phyloP scores from a whole-genome alignment of 2,329 filamentous ascomycete species.

The Zasmidium angulare region DNA sequence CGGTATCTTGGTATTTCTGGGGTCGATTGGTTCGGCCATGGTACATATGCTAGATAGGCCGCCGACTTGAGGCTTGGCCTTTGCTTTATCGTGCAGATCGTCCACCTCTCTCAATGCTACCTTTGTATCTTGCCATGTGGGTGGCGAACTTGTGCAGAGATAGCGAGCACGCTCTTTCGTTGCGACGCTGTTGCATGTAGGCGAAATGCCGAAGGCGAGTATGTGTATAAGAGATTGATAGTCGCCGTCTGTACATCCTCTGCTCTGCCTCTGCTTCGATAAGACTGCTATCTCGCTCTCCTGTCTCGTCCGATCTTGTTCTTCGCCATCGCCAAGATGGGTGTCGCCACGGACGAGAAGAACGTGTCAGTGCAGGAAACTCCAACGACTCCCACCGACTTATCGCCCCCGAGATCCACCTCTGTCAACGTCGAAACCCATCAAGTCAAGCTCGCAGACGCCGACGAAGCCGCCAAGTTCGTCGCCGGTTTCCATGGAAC shows the following conservation, averaged over 20 bases:
- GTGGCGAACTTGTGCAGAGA: neutral
- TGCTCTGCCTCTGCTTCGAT: too few species aligned
- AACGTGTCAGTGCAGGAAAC: neutral
- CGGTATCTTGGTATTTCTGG: neutral
- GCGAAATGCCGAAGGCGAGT: neutral
- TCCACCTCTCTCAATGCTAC: neutral
- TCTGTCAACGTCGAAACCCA: slow-evolving; percentile 7
- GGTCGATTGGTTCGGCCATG: neutral
- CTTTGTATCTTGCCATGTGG: too few species aligned
- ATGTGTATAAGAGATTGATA: neutral
- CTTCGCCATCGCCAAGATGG: neutral
- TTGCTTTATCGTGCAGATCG: neutral
- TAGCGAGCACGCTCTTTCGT: neutral
- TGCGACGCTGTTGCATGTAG: neutral
- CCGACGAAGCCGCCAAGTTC: slow-evolving; percentile 8
- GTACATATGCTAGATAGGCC: neutral
- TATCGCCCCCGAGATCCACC: neutral
- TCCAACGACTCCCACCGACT: neutral
- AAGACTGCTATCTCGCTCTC: too few species aligned
- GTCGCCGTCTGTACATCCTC: too few species aligned
- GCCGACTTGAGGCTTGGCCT: neutral
- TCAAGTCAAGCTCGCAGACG: slow-evolving; percentile 10
- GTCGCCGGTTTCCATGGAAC: slow-evolving; percentile 7
- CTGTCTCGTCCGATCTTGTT: too few species aligned
- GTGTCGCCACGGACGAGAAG: neutral